Evolutionary conservation across 371 early-diverging fungal genomes (phyloP).

Genomic region (Capniomyces stellatus): DNA sequence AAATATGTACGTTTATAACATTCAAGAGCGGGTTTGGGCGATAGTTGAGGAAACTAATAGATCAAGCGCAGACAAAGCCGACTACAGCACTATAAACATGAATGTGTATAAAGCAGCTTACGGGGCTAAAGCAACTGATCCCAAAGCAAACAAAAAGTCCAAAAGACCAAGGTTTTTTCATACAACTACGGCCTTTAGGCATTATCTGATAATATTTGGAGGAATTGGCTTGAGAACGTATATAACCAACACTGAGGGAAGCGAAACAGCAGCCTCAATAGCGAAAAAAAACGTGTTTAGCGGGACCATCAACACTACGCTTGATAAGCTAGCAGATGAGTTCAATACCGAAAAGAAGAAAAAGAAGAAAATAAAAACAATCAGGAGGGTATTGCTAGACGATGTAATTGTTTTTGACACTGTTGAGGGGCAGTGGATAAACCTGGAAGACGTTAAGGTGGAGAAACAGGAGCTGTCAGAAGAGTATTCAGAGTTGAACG

Average conservation of each 20-base stretch:
- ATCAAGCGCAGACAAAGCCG: neutral
- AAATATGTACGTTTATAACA: conserved; percentile 45
- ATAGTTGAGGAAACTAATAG: conserved; percentile 14
- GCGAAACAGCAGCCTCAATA: neutral
- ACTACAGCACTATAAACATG: neutral
- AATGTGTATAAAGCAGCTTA: neutral
- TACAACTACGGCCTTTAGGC: conserved; percentile 41
- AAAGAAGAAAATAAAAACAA: conserved; percentile 12
- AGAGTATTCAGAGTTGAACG: neutral
- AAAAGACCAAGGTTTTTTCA: conserved; percentile 51
- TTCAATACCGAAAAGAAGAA: neutral
- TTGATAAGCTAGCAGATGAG: neutral
- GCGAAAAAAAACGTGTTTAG: conserved; percentile 6
- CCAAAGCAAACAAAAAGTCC: neutral
- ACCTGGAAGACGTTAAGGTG: conserved; percentile 7
- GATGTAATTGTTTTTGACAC: conserved; percentile 54
- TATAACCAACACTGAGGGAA: neutral
- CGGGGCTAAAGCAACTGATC: neutral
- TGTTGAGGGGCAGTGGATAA: conserved; percentile 37
- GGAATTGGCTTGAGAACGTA: conserved; percentile 24
- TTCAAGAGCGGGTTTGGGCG: conserved; percentile 42
- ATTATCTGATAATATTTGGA: conserved; percentile 30
- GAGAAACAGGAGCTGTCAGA: neutral
- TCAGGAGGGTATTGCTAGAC: conserved; percentile 34
- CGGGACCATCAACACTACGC: neutral